Conservation (phyloP, 1,139 yeast genomes). For the Lipomyces yarrowii region DNA sequence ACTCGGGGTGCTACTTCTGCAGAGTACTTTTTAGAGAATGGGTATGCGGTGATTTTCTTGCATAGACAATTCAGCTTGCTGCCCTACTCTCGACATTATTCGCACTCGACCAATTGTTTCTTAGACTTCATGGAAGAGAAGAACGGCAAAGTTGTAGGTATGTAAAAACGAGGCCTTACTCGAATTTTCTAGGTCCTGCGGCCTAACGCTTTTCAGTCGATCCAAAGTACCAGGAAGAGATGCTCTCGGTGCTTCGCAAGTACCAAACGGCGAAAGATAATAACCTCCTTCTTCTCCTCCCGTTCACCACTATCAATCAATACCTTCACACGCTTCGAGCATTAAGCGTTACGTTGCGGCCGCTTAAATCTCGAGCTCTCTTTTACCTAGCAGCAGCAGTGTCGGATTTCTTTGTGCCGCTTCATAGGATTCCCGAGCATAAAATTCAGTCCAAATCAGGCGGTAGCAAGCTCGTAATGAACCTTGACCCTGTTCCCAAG, state of each 20-base stretch:
- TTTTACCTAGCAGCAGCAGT: slow-evolving; percentile 97
- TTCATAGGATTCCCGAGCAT: slow-evolving; percentile 83
- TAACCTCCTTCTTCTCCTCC: slow-evolving; percentile 66
- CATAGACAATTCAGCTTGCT: slow-evolving; percentile 89
- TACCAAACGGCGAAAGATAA: slow-evolving; percentile 63
- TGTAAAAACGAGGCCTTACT: not conserved
- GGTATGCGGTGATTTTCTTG: slow-evolving; percentile 87
- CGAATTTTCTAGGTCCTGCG: not conserved
- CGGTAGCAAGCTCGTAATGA: slow-evolving; percentile 72
- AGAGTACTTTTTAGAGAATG: slow-evolving; percentile 81
- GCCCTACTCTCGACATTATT: slow-evolving; percentile 84
- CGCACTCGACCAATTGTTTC: slow-evolving; percentile 82
- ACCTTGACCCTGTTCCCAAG: slow-evolving; percentile 94
- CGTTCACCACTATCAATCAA: slow-evolving; percentile 94
- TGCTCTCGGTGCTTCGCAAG: slow-evolving; percentile 66
- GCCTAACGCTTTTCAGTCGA: slow-evolving; percentile 46
- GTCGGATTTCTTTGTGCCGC: slow-evolving; percentile 91
- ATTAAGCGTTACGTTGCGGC: slow-evolving; percentile 61
- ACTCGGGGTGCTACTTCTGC: slow-evolving; percentile 97
- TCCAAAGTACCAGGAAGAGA: slow-evolving; percentile 60
- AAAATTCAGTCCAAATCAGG: slow-evolving; percentile 84
- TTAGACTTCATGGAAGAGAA: slow-evolving; percentile 69
- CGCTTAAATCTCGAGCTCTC: slow-evolving; percentile 55
- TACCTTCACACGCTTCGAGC: slow-evolving; percentile 79
- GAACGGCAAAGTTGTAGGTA: slow-evolving; percentile 39